Percentiles rank a stretch among this genome's conserved stretches.
Evolutionary conservation across 2,329 filamentous ascomycete genomes (phyloP).

Genomic region (Pezicula radicicola): DNA sequence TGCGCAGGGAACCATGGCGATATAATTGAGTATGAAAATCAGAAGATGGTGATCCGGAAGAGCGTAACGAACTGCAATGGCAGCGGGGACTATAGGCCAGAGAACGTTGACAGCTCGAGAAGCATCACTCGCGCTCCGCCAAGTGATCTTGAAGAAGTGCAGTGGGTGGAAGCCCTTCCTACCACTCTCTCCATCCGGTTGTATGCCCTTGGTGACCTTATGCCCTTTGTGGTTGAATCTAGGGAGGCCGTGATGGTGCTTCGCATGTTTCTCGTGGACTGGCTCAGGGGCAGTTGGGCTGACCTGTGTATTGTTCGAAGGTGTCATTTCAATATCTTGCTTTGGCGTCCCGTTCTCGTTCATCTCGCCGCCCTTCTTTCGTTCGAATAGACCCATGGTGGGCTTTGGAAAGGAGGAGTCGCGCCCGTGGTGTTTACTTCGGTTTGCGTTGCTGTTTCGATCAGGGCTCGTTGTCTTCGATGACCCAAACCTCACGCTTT

Average conservation of each 20-base stretch:
- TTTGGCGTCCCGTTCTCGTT: background rate
- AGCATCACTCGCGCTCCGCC: slow-evolving; percentile 58
- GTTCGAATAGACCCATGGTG: background rate
- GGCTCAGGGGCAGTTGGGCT: background rate
- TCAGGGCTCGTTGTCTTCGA: too few relatives aligned
- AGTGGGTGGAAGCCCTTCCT: slow-evolving; percentile 61
- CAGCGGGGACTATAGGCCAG: slow-evolving; percentile 72
- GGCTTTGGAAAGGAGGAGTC: background rate
- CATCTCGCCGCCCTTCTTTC: background rate
- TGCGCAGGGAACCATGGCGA: slow-evolving; percentile 75
- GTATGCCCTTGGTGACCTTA: slow-evolving; percentile 31
- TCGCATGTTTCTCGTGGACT: background rate
- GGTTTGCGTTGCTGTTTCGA: too few relatives aligned
- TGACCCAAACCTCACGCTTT: too few relatives aligned
- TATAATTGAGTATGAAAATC: slow-evolving; percentile 69
- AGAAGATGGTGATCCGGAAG: slow-evolving; percentile 54
- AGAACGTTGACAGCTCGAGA: slow-evolving; percentile 67
- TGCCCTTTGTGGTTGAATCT: slow-evolving; percentile 24
- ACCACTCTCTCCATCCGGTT: slow-evolving; percentile 64
- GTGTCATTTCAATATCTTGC: slow-evolving; percentile 2
- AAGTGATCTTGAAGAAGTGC: slow-evolving; percentile 62
- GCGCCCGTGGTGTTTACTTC: background rate
- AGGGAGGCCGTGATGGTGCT: background rate
- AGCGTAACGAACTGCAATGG: slow-evolving; percentile 60
- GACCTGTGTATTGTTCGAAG: background rate